phyloP scores from a whole-genome alignment of 164 flowering plant genomes.

The Vitis vinifera region ASM3070453v1 NC_081812.1:9949001-9949500 shows the following conservation, averaged over 20 bases:
- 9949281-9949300: constrained; percentile 42
- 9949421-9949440: constrained; percentile 31
- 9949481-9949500: too few species aligned
- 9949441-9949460: constrained; percentile 25
- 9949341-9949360: constrained; percentile 40
- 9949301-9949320: constrained; percentile 34
- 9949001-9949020: constrained; percentile 36
- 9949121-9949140: neutral
- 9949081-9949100: constrained; percentile 26
- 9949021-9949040: constrained; percentile 40
- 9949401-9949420: constrained; percentile 32
- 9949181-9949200: constrained; percentile 20
- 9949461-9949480: neutral
- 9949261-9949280: constrained; percentile 36
- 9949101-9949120: constrained; percentile 25
- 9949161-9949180: too few species aligned
- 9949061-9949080: constrained; percentile 34
- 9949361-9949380: constrained; percentile 34
- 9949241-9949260: constrained; percentile 40
- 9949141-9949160: too few species aligned
- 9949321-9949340: constrained; percentile 30
- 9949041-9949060: constrained; percentile 28
- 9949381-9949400: constrained; percentile 29
- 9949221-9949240: constrained; percentile 31
- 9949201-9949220: constrained; percentile 33